phyloP scores from a whole-genome alignment of 75 land plant species.

The Larix kaempferi region DNA sequence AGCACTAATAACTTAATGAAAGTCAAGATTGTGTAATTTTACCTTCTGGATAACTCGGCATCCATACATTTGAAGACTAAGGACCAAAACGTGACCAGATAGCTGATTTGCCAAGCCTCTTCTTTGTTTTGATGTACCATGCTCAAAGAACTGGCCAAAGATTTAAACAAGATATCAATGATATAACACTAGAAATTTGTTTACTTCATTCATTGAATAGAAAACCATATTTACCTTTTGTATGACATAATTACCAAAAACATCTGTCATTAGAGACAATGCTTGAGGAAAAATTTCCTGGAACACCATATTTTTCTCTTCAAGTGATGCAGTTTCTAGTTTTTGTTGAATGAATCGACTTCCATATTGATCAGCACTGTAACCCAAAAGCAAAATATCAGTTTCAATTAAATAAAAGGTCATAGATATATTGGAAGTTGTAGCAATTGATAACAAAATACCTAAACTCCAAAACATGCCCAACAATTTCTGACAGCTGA shows the following conservation, averaged over 20 bases:
- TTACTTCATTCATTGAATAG: not conserved
- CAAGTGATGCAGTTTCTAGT: slow-evolving; percentile 65
- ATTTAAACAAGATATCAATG: no score
- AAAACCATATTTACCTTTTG: slow-evolving; percentile 69
- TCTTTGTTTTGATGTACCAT: slow-evolving; percentile 86
- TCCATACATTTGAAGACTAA: slow-evolving; percentile 99
- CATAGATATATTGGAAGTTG: not conserved
- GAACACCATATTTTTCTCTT: slow-evolving; percentile 90
- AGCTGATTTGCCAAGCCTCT: slow-evolving; percentile 80
- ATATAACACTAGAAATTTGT: not conserved
- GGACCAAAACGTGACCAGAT: slow-evolving; percentile 54
- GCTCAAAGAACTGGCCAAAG: slow-evolving; percentile 81
- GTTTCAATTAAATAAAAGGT: slow-evolving; percentile 2
- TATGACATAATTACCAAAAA: slow-evolving; percentile 99
- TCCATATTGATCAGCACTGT: slow-evolving; percentile 96
- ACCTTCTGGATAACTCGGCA: slow-evolving; percentile 99
- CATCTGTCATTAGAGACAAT: slow-evolving; percentile 89
- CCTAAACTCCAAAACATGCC: slow-evolving; percentile 98
- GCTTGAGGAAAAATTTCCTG: slow-evolving; percentile 93
- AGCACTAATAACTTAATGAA: no score
- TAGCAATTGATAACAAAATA: slow-evolving; percentile 10
- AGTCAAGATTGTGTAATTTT: not conserved
- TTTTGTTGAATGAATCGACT: slow-evolving; percentile 99
- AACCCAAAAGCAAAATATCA: not conserved
- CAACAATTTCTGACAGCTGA: slow-evolving; percentile 92